Conservation (phyloP, 352 stramenopile species). For the Globisporangium canariense region DNA sequence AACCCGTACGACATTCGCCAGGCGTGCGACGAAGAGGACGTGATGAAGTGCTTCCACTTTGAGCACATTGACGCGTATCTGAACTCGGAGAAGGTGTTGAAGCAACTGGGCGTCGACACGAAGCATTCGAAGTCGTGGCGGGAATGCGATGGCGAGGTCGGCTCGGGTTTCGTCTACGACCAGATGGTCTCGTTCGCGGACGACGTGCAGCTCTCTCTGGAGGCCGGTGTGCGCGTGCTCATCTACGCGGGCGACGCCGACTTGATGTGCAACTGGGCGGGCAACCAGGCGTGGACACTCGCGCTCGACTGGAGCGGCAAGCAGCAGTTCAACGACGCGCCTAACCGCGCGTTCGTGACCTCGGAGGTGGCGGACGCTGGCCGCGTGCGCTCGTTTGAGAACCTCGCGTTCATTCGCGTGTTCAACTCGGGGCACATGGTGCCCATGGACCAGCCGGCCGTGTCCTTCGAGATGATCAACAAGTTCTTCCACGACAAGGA, state of each 20-base stretch:
- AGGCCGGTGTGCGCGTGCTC: constrained; percentile 71
- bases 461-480: constrained; percentile 90
- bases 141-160: constrained; percentile 92
- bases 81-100: constrained; percentile 51
- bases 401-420: constrained; percentile 92
- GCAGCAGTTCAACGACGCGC: constrained; percentile 72
- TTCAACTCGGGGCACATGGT: constrained; percentile 95
- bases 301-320: constrained; percentile 91
- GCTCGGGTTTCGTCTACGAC: constrained; percentile 87
- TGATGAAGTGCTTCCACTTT: constrained; percentile 74
- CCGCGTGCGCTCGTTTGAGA: constrained; percentile 44
- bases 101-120: constrained; percentile 38
- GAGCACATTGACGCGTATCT: constrained; percentile 63
- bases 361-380: constrained; percentile 28
- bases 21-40: constrained; percentile 36
- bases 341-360: constrained; percentile 30
- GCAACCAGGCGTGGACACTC: constrained; percentile 93
- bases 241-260: constrained; percentile 97
- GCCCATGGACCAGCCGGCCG: constrained; percentile 89
- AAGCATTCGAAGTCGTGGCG: constrained; percentile 73
- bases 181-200: constrained; percentile 94
- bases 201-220: constrained; percentile 84
- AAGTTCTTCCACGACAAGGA: constrained; percentile 75
- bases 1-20: constrained; percentile 81
- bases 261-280: constrained; percentile 96